Percentiles rank a stretch among this genome's conserved stretches.
phyloP scores from a whole-genome alignment of 1,284 basidiomycete genomes.

The Sporisorium sorghi region DNA sequence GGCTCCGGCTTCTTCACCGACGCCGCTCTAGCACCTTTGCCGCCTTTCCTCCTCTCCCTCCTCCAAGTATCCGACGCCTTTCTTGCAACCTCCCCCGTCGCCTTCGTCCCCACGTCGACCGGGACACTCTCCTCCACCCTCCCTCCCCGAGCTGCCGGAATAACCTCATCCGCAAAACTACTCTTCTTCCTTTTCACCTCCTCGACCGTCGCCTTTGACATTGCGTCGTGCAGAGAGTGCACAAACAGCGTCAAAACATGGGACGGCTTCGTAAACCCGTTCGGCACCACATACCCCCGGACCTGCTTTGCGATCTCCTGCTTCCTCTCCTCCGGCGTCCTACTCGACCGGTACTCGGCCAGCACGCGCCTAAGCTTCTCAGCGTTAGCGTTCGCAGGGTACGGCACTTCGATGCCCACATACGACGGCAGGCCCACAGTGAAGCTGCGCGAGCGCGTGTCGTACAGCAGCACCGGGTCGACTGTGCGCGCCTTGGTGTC shows the following conservation, averaged over 20 bases:
- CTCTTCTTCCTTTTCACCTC: background rate
- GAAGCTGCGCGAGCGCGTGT: slow-evolving; percentile 7
- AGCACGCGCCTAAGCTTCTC: slow-evolving; percentile 1
- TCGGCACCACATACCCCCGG: slow-evolving; percentile 10
- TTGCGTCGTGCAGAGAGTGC: slow-evolving; percentile 3
- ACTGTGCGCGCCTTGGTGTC: background rate
- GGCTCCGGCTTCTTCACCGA: background rate
- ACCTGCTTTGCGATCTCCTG: background rate
- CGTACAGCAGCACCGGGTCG: slow-evolving; percentile 14
- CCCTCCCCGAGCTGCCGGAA: background rate
- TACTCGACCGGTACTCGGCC: slow-evolving; percentile 1
- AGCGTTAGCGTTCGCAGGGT: slow-evolving; percentile 7
- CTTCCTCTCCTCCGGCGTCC: slow-evolving; percentile 13
- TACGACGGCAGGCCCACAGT: slow-evolving; percentile 26
- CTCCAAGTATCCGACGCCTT: background rate
- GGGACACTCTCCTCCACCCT: slow-evolving; percentile 2
- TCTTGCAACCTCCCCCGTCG: background rate
- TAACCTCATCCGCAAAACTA: background rate
- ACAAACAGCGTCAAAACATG: background rate
- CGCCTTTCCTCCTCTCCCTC: background rate
- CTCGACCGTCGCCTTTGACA: background rate
- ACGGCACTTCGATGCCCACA: slow-evolving; percentile 22
- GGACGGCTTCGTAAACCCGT: slow-evolving; percentile 11
- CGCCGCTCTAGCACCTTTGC: background rate
- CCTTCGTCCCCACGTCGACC: background rate